phyloP scores from a whole-genome alignment of 2,329 filamentous ascomycete species.

The Ambrosiella cleistominuta region DNA sequence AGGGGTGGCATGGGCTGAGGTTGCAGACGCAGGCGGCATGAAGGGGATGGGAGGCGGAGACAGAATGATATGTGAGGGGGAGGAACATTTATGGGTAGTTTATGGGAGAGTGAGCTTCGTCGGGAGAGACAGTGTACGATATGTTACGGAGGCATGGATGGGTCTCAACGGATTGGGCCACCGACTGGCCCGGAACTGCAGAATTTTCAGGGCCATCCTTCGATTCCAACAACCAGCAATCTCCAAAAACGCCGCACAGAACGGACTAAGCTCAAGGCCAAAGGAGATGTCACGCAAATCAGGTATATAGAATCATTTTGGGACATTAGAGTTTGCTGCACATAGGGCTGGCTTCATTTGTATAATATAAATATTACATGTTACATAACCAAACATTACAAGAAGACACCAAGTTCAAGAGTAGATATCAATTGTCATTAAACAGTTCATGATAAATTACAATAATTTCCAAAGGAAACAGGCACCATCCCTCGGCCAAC shows the following conservation, averaged over 20 bases:
- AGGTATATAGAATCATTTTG: too few relatives aligned
- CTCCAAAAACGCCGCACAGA: too few relatives aligned
- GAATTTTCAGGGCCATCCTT: too few relatives aligned
- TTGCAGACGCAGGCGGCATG: conserved; percentile 47
- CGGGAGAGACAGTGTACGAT: neutral
- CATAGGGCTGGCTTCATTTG: too few relatives aligned
- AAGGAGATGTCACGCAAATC: too few relatives aligned
- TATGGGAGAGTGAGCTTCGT: neutral
- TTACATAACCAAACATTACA: neutral
- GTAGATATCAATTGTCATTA: conserved; percentile 4
- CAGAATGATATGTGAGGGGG: neutral
- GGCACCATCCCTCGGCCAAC: neutral
- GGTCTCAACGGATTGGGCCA: neutral
- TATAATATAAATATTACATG: too few relatives aligned
- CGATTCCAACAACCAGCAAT: too few relatives aligned
- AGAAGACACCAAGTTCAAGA: neutral
- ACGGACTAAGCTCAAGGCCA: too few relatives aligned
- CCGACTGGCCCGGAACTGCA: neutral
- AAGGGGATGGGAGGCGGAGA: neutral
- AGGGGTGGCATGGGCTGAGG: conserved; percentile 69
- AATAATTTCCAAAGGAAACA: conserved; percentile 2
- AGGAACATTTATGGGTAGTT: neutral
- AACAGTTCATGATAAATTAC: conserved; percentile 11
- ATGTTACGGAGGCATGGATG: neutral
- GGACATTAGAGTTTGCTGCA: too few relatives aligned